Base-by-base conservation (phyloP, 2,329 filamentous ascomycete genomes). In the Endothia cerciana region DNA sequence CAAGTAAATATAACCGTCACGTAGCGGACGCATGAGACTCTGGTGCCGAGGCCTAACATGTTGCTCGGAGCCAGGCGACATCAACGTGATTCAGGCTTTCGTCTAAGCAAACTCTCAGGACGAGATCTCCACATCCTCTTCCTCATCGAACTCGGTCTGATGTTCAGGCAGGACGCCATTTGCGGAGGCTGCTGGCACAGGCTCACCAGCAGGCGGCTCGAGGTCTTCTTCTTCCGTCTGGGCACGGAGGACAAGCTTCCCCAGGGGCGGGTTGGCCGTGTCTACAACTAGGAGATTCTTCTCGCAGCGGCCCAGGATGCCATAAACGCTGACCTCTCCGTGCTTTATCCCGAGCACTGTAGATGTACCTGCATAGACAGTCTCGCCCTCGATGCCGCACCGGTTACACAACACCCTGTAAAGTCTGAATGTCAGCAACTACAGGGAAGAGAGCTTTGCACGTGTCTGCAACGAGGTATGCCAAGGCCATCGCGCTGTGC, bases 301-400 rank as follows among this genome's bases (percentile, higher is more conserved):
- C 63, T 90, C 86, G 0, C 85, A 87, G n/a, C 91, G 88, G 0
- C 91, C 90, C 3, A 93, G 78, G 0, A 92, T 78, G 0, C 91
- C 90, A 63, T 89, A 92, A 0, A 93, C 82, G 59, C 78, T 87
- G 11, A 93, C 87, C 53, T 88, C 85, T 0, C 90, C 91, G 5
- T 81, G 76, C 11, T 85, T 80, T 38, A 94, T 85, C 3, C 88
- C 87, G 38, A 94, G 76, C 0, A 94, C 89, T 0, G 88, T 85
- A 67, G 89, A 93, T 0, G 89, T 93, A 0, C 92, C 92, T 0
- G 91, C 89, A 75, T 92, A 95, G 0, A 86, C 83, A 0, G 83
- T 88, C 0, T 87, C 83, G 5, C 81, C 85, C 70, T 94, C 92
- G 0, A 79, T 81, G 0, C 91, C 92, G 38, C 83, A 85, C 3